Conservation (phyloP, 2,329 filamentous ascomycete genomes). For the Purpureocillium lavendulum region DNA sequence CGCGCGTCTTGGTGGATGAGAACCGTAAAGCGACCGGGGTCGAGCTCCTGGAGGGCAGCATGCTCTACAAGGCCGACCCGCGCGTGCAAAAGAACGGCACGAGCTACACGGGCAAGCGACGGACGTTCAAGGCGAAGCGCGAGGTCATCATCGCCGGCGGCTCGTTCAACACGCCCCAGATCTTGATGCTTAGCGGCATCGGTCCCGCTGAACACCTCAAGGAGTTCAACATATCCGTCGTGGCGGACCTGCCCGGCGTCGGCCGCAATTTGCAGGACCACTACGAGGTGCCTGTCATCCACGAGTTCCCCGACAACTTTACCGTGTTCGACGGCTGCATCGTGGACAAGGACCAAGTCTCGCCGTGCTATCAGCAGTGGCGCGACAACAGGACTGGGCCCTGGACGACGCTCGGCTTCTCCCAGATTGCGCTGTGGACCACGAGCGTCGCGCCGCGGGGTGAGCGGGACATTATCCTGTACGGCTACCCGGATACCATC, state of each 20-base stretch:
- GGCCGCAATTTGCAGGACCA: slow-evolving; percentile 52
- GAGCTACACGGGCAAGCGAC: slow-evolving; percentile 3
- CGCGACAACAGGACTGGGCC: background rate
- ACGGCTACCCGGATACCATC: slow-evolving; percentile 1
- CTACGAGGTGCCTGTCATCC: slow-evolving; percentile 26
- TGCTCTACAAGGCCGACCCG: slow-evolving; percentile 16
- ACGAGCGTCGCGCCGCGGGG: slow-evolving; percentile 1
- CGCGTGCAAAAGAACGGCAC: slow-evolving; percentile 5
- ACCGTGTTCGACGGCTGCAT: slow-evolving; percentile 1
- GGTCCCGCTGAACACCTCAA: slow-evolving; percentile 32
- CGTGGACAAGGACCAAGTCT: background rate
- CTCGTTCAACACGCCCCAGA: slow-evolving; percentile 40
- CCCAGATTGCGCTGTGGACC: background rate
- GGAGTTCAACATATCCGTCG: slow-evolving; percentile 32
- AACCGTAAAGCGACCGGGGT: slow-evolving; percentile 23
- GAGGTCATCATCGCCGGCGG: slow-evolving; percentile 44
- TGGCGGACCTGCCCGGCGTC: slow-evolving; percentile 44
- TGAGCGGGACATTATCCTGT: slow-evolving; percentile 1
- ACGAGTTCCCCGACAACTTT: slow-evolving; percentile 11
- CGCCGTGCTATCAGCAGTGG: background rate
- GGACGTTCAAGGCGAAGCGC: slow-evolving; percentile 17
- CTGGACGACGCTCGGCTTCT: slow-evolving; percentile 1
- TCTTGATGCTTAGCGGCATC: slow-evolving; percentile 43
- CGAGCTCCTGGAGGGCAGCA: slow-evolving; percentile 17
- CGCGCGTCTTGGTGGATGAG: slow-evolving; percentile 27